A percentile compares a stretch with the other conserved stretches of the same genome.
Evolutionary conservation across 1,284 basidiomycete genomes (phyloP).

Genomic region (Schizophyllum amplum): DNA sequence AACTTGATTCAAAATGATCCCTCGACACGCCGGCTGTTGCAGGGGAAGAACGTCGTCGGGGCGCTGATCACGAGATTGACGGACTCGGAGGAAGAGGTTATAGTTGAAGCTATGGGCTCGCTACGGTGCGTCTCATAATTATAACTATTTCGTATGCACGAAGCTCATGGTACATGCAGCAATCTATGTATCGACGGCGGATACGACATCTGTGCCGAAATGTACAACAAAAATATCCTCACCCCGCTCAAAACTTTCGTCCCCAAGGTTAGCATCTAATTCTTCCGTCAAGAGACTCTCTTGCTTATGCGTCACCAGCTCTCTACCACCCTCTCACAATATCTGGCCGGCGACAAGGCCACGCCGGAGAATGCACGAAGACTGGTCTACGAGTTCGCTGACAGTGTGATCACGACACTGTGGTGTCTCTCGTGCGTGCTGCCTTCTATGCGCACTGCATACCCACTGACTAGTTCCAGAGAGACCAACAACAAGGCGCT

Average conservation of each 20-base stretch:
- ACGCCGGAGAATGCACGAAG: conserved; percentile 63
- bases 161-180: conserved; percentile 30
- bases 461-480: conserved; percentile 35
- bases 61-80: conserved; percentile 76
- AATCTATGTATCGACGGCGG: conserved; percentile 93
- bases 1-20: conserved; percentile 38
- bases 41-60: conserved; percentile 87
- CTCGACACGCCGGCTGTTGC: conserved; percentile 76
- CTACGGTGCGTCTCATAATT: conserved; percentile 54
- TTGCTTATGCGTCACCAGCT: conserved; percentile 41
- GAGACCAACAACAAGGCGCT: conserved; percentile 90
- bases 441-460: neutral
- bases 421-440: conserved; percentile 94
- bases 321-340: conserved; percentile 63
- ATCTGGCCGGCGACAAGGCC: conserved; percentile 48
- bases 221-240: conserved; percentile 93
- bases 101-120: conserved; percentile 80
- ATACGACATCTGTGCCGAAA: conserved; percentile 88
- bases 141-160: neutral
- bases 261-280: conserved; percentile 51
- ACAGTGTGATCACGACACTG: conserved; percentile 84
- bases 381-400: conserved; percentile 79
- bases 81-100: conserved; percentile 80
- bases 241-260: conserved; percentile 66
- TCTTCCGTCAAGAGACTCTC: conserved; percentile 3